These are phyloP conservation scores for Clarireedia monteithiana DNA, from an alignment of 2,329 filamentous ascomycete species.

Conservation along the genomic window DNA sequence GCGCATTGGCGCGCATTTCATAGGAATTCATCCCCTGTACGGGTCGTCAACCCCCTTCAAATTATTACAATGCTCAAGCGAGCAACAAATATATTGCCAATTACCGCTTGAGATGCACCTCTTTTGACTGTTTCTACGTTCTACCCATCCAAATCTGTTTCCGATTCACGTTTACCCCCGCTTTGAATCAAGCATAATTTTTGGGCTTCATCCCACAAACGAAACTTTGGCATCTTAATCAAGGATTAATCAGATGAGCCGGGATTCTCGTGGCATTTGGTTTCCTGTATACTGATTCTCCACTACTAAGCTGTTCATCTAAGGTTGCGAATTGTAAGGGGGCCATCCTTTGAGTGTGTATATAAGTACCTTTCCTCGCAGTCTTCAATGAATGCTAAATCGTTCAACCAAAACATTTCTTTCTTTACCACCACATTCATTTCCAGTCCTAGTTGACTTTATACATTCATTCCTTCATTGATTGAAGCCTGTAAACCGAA, in stretches of 20 bases:
- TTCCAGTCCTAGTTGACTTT: slow-evolving; percentile 7
- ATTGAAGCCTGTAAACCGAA: slow-evolving; percentile 2
- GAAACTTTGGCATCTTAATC: background rate
- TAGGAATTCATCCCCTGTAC: background rate
- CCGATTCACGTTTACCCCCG: background rate
- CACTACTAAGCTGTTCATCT: background rate
- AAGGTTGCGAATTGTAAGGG: background rate
- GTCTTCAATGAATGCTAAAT: background rate
- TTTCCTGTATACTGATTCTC: background rate
- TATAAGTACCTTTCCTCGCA: slow-evolving; percentile 4
- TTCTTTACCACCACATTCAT: slow-evolving; percentile 9
- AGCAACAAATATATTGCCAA: slow-evolving; percentile 6
- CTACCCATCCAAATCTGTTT: background rate
- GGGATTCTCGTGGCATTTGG: background rate
- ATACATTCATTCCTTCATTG: slow-evolving; percentile 6
- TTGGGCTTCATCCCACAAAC: background rate
- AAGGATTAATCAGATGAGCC: background rate
- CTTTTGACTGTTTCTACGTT: background rate
- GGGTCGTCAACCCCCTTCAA: background rate
- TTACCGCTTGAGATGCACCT: slow-evolving; percentile 4
- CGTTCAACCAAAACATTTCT: slow-evolving; percentile 1
- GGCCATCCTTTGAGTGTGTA: background rate
- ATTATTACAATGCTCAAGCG: background rate
- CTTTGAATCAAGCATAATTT: background rate
- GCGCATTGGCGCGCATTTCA: background rate